Base-by-base conservation (phyloP, 2,329 filamentous ascomycete species). In the Chaetothyriales sp. region DNA sequence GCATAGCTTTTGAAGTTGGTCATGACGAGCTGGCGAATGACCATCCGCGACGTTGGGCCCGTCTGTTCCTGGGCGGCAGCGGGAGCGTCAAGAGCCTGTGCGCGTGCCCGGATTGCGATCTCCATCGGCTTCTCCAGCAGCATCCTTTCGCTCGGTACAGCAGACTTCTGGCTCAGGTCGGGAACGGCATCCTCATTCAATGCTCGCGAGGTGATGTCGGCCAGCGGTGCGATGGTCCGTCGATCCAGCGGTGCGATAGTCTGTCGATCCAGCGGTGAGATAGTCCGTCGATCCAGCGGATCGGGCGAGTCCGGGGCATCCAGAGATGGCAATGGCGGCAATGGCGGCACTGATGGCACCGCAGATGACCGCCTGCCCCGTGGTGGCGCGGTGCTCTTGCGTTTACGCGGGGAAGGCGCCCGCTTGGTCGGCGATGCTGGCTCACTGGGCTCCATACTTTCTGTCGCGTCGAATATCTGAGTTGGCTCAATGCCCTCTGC, bases 1-100 rank as follows among this genome's bases (percentile, higher is more conserved):
- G 92, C 92, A 66, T 98, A 98, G 72, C 90, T 97, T 73, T 98
- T 98, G 80, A 98, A 98, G 69, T 98, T 98, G 59, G 81, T 94
- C 60, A 98, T 76, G 54, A 94, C 82, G 47, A 98, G 75, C 65
- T 95, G 88, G 18, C 87, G 92, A 58, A 98, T 90, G 50, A 97
- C 90, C 58, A 92, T 89, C 50, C 92, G 85, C 49, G 88, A 75
- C 66, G 89, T 94, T 1, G 89, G 86, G 0, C 78, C 82, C 0
- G 77, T 79, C 22, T 87, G 81, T 65, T 94, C 86, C 44, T 86
- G 70, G 0, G 78, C 77, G 5, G 75, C 70, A 22, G 81, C 73
- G 5, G 33, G 33, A 5, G 33, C 33, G 33, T 4, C 10, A 63
- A 83, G 73, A 28, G 51, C 58, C 20, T 61, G 56, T 33, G 83